Base-by-base conservation (phyloP, 345 rosid genomes). In the Leavenworthia alabamica region DNA sequence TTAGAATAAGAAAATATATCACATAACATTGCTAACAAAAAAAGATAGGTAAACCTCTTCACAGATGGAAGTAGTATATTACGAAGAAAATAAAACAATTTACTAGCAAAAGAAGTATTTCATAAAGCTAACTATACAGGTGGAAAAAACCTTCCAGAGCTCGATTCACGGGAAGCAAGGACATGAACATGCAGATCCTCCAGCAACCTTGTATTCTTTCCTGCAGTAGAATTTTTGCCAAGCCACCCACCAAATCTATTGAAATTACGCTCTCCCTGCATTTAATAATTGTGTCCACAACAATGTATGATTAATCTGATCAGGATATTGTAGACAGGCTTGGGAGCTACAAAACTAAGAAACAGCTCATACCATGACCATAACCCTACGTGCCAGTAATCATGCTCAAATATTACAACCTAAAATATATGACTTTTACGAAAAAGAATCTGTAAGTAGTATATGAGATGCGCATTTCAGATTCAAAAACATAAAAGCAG, bases 231-330 rank as follows among this genome's bases (percentile, higher is more conserved):
- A 68, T 87, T 93, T 77, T 85, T 93, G 64, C 99, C 99, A 56
- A 93, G 82, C 97, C 97, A 93, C 29, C 96, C 95, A 73, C 99
- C 94, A 78, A 93, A 89, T 67, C 96, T 81, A 70, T 93, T 93
- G 79, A 79, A 87, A 75, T 93, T 93, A 22, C 92, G 75, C 74
- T 93, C 99, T 49, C 99, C 99, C 99, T 93, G 86, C 61, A 76
- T 66, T 46, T 12, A 28, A 54, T 46, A 66, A 45, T 45, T 28
- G 31, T 41, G 54, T 63, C 31, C 64, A 62, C 23, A 54, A 39
- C 43, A 37, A 58, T 60, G 62, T 63, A 37, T 8, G 8, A 44
- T 57, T 52, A 58, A 37, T 64, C 26, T 17, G 20, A 50, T 42
- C 13, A 40, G 4, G 31, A 32, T 12, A 56, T 33, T 17, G 15